Percentiles rank a stretch among this genome's conserved stretches.
Conservation (phyloP, 495 filamentous ascomycete genomes). For the Aspergillus nanangensis region DNA sequence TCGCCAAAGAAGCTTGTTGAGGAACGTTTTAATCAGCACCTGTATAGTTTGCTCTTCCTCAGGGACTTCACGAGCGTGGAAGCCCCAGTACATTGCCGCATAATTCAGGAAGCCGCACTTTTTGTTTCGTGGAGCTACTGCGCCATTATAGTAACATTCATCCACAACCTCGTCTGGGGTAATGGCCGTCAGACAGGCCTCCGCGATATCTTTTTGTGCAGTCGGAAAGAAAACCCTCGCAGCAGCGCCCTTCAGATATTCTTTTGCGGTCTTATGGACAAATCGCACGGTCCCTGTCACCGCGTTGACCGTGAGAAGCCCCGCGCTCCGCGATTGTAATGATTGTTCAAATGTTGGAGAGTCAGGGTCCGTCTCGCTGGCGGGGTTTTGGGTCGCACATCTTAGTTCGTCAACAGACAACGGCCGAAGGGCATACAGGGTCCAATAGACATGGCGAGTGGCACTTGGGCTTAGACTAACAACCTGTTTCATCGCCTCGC, state of each 20-base stretch:
- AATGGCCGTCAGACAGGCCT: conserved; percentile 23
- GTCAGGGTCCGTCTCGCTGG: background rate
- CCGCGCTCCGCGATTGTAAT: conserved; percentile 13
- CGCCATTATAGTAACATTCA: conserved; percentile 25
- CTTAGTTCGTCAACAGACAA: conserved; percentile 23
- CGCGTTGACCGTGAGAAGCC: conserved; percentile 24
- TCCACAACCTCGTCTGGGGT: conserved; percentile 29
- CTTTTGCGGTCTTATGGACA: conserved; percentile 29
- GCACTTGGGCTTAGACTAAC: conserved; percentile 18
- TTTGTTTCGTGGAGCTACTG: conserved; percentile 2
- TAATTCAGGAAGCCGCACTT: conserved; percentile 18
- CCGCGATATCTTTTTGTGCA: conserved; percentile 28
- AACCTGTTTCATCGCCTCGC: conserved; percentile 28
- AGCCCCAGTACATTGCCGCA: conserved; percentile 28
- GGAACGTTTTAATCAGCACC: conserved; percentile 26
- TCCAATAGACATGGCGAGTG: conserved; percentile 27
- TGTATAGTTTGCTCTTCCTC: conserved; percentile 30
- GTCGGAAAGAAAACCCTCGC: conserved; percentile 29
- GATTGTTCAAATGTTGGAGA: conserved; percentile 14
- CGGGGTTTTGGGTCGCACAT: conserved; percentile 10
- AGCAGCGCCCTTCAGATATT: conserved; percentile 25
- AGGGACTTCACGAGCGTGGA: conserved; percentile 20
- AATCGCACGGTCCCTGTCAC: conserved; percentile 19
- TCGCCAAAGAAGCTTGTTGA: conserved; percentile 35
- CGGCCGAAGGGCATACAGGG: conserved; percentile 21